Evolutionary conservation across 208 protist genomes (phyloP), one percentile per base, ranked within the genome.

Genomic region (Crithidia thermophila): DNA sequence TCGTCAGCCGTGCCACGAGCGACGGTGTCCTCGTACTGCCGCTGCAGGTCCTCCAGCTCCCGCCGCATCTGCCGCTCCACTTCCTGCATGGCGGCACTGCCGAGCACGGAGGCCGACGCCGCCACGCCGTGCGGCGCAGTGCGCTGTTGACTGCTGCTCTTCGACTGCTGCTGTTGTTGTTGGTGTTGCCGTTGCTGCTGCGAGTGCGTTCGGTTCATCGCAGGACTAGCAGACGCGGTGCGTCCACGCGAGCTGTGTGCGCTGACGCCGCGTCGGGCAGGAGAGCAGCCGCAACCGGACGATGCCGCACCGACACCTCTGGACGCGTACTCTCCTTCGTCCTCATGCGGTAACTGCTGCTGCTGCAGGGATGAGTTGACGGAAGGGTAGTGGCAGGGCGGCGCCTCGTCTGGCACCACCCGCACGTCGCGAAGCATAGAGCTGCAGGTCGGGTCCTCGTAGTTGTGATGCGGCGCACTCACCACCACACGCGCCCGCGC

Each of bases 371-470:
- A 68, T 33, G 69, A 67, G 61, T 62, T 55, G 14, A 51, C 52
- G 11, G 69, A 75, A 0, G 69, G 69, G 46, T 75, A 75, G 14
- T 43, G 25, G 39, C 69, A 75, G 7, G 61, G 69, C 2, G 69
- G 60, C 0, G 60, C 53, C 31, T 83, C 84, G 28, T 71, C 82
- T 0, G 69, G 63, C 7, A 72, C 70, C 21, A 82, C 81, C 9
- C 91, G 84, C 13, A 91, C 81, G 55, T 94, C 91, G 27, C 91
- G 85, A 49, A 93, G 77, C 21, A 85, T 77, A n/a, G 91, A 96
- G 67, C 82, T 91, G 52, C 86, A 91, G 4, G 91, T 96, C 3
- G 91, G 91, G 49, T 94, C 88, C 21, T 79, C 76, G 75, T 94
- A 96, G 23, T 61, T 84, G 57, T 69, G 53, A 21, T 42, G 73